phyloP scores from a whole-genome alignment of 2,329 filamentous ascomycete genomes.

The Trichoderma breve region DNA sequence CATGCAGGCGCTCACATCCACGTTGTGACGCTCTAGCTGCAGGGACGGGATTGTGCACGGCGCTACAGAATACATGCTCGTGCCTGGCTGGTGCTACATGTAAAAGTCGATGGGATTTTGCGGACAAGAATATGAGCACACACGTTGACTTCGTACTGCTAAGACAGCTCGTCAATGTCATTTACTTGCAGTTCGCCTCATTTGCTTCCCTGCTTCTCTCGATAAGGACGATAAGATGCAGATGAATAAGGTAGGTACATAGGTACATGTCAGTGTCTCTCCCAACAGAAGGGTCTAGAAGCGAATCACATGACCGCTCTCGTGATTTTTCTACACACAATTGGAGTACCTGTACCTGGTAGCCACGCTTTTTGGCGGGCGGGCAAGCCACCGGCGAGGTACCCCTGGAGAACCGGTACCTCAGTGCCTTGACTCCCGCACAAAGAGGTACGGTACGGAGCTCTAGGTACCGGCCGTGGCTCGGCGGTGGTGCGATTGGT shows the following conservation, averaged over 20 bases:
- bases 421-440: neutral
- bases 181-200: neutral
- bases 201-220: neutral
- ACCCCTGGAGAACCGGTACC: neutral
- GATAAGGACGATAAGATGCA: neutral
- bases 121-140: neutral
- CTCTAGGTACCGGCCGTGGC: conserved; percentile 7
- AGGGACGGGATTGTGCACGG: neutral
- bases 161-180: neutral
- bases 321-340: neutral
- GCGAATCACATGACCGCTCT: neutral
- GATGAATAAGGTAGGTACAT: neutral
- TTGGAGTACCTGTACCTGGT: neutral
- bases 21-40: neutral
- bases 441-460: conserved; percentile 8
- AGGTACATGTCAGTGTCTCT: neutral
- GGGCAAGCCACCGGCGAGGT: neutral
- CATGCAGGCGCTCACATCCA: neutral
- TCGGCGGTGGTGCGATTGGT: conserved; percentile 20
- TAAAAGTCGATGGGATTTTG: neutral
- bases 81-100: neutral
- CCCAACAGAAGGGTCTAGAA: neutral
- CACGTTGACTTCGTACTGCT: neutral
- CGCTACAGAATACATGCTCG: neutral
- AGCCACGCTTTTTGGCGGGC: neutral